Evolutionary conservation across 2,329 filamentous ascomycete genomes (phyloP), one percentile per base, ranked within the genome.

Genomic region (Nigrograna mackinnonii): DNA sequence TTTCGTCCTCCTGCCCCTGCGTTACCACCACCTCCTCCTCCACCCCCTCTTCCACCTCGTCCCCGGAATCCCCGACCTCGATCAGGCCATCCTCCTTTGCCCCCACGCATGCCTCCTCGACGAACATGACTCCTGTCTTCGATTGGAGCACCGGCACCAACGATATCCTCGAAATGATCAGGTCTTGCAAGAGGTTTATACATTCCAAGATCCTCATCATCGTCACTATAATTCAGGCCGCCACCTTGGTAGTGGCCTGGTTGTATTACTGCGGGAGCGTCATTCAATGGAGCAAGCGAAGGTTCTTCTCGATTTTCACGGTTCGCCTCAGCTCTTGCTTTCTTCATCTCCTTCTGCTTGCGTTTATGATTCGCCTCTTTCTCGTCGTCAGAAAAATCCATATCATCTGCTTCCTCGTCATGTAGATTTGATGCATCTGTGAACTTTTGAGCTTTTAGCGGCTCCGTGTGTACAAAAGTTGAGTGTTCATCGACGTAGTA

Each of bases 311-410:
- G n/a, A 20, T 12, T 20, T n/a, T 61, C 55, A 13, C 54, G 48
- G 30, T 57, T 57, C 35, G 50, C 52, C 21, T 67, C 60, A 9
- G 46, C 61, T 32, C 66, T 66, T 9, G 64, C 59, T 50, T 76
- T 73, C 70, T 77, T 75, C 66, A 79, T 77, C 77, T 84, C 85
- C 76, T 85, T 84, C 51, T 63, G 49, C 47, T 63, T 58, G 39
- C 65, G 65, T 58, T 73, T 95, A 64, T 90, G 83, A 56, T 91
- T 89, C 6, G 87, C 86, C 69, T 99, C 94, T 55, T 89, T 87
- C 70, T 99, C 94, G 58, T 99, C 94, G 55, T 99, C 94, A 0
- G 92, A 96, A 66, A 97, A 97, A 63, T 97, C 94, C 55, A 90
- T 81, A 64, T 97, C 92, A 26, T 95, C 89, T 22, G 87, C 80